Base-by-base conservation (phyloP, 1,284 basidiomycete genomes). In the Ustilago shanxiensis region DNA sequence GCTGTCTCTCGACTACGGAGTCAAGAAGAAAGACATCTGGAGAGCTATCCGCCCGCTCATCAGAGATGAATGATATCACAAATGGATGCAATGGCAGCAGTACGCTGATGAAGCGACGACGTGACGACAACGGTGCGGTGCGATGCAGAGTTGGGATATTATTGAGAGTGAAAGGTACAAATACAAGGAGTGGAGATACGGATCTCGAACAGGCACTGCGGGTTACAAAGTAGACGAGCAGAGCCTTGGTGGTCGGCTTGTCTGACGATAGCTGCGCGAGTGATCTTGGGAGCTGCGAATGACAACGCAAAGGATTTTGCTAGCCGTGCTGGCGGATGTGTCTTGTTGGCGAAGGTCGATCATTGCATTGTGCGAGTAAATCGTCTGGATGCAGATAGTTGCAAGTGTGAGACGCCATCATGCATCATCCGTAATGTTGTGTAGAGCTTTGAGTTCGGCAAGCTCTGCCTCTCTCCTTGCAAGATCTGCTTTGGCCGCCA, bases 381-480 rank as follows among this genome's bases (percentile, higher is more conserved):
- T 4, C 37, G 31, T 33, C 31, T n/a, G 31, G 31, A 33, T 11
- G 11, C 5, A 11, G 31, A 6, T 13, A 41, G 22, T 31, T 33
- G 20, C 29, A 18, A 20, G n/a, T 14, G 52, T 26, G 35, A 10
- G n/a, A 24, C 16, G 20, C 20, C 10, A 22, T 44, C 20, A 63
- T 13, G 59, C 64, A 41, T 77, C 80, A 14, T 87, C 86, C 1
- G 79, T 67, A 49, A 87, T 86, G 49, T 86, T 82, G 69, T 87
- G 93, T 84, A 92, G 91, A 87, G 91, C 90, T 90, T 98, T 99
- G 85, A 95, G 89, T 75, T 91, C 90, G 1, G 90, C 91, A 35
- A 99, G 88, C 77, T 98, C 95, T 85, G 95, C 92, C 88, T 99
- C 97, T 84, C 96, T 89, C 79, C 91, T 91, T 26, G 93, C 93